phyloP scores from a whole-genome alignment of 2,329 filamentous ascomycete genomes.

The Claviceps sp. region DNA sequence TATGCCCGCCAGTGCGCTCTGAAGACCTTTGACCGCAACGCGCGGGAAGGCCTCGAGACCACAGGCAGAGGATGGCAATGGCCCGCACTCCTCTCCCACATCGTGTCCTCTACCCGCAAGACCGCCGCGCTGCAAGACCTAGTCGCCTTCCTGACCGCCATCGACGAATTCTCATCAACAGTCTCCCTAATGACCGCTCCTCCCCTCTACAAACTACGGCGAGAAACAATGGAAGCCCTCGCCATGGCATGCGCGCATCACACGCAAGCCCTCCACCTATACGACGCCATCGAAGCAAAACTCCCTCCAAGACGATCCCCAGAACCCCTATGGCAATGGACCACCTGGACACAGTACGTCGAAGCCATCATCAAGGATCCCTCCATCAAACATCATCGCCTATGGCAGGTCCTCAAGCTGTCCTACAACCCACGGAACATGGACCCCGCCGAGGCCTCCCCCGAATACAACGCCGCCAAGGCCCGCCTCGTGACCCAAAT shows the following conservation, averaged over 20 bases:
- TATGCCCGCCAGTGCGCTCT: conserved; percentile 7
- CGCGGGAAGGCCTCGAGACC: not conserved
- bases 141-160: conserved; percentile 6
- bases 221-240: conserved; percentile 8
- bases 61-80: conserved; percentile 6
- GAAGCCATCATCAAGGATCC: conserved; percentile 21
- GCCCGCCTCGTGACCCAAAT: conserved; percentile 18
- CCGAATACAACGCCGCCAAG: conserved; percentile 10
- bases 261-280: conserved; percentile 13
- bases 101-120: conserved; percentile 2
- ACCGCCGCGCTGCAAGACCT: conserved; percentile 7
- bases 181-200: conserved; percentile 4
- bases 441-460: not conserved
- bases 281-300: conserved; percentile 8
- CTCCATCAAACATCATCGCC: conserved; percentile 9
- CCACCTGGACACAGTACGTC: conserved; percentile 18
- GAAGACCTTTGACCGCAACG: conserved; percentile 1
- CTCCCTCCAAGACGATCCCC: not conserved
- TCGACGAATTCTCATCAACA: conserved; percentile 8
- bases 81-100: conserved; percentile 7
- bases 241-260: conserved; percentile 13
- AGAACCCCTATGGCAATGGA: conserved; percentile 17
- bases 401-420: conserved; percentile 18
- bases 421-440: not conserved
- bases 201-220: conserved; percentile 2